phyloP scores from a whole-genome alignment of 2,329 filamentous ascomycete species.

The Magnaporthiopsis poae region DNA sequence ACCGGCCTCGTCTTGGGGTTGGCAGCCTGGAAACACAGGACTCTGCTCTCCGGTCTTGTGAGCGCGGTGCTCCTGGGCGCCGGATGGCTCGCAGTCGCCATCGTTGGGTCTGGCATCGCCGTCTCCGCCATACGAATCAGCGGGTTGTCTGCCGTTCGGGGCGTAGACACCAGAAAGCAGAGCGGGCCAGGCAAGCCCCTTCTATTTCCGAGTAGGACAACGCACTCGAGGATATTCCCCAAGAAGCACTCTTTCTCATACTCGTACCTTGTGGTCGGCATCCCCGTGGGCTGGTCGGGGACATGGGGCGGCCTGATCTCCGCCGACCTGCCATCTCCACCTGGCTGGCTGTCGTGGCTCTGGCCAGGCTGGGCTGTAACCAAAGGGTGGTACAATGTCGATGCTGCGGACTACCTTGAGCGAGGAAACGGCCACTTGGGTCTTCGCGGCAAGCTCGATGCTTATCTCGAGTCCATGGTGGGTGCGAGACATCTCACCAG shows the following conservation, averaged over 20 bases:
- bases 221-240: constrained; percentile 57
- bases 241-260: constrained; percentile 59
- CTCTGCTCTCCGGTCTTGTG: background rate
- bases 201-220: constrained; percentile 56
- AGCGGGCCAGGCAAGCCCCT: constrained; percentile 30
- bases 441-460: constrained; percentile 53
- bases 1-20: background rate
- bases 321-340: constrained; percentile 20
- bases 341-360: constrained; percentile 21
- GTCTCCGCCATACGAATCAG: background rate
- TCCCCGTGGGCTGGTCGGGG: constrained; percentile 55
- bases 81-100: background rate
- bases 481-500: constrained; percentile 16
- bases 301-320: constrained; percentile 48
- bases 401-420: constrained; percentile 51
- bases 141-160: background rate
- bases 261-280: constrained; percentile 59
- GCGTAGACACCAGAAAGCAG: constrained; percentile 10
- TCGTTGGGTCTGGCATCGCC: background rate
- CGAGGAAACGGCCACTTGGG: constrained; percentile 42
- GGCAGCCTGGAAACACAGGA: background rate
- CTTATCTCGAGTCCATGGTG: constrained; percentile 49
- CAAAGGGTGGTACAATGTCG: constrained; percentile 47
- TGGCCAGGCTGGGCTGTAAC: constrained; percentile 16
- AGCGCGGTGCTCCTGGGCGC: background rate